Conservation (phyloP, 2,329 filamentous ascomycete species). For the Zasmidium citrigriseum region DNA sequence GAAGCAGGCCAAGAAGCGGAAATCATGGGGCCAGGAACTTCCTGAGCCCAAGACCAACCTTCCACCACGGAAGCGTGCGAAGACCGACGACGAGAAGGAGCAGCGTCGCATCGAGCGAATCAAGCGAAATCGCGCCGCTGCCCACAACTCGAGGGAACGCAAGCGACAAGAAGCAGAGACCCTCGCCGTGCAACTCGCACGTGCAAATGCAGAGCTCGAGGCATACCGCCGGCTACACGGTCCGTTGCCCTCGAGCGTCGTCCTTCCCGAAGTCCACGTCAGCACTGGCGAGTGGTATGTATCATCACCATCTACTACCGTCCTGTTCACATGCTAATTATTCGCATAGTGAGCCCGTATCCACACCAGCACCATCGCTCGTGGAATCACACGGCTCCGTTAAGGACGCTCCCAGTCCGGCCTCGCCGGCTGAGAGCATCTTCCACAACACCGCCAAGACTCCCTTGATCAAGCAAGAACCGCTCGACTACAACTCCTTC, state of each 20-base stretch:
- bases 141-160: constrained; percentile 92
- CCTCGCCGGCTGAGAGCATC: constrained; percentile 28
- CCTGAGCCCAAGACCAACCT: constrained; percentile 96
- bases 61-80: constrained; percentile 93
- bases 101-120: constrained; percentile 96
- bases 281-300: constrained; percentile 24
- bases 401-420: constrained; percentile 27
- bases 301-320: not conserved
- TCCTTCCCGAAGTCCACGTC: constrained; percentile 36
- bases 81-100: constrained; percentile 98
- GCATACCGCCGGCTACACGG: constrained; percentile 35
- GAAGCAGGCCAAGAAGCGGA: constrained; percentile 54
- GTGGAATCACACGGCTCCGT: constrained; percentile 30
- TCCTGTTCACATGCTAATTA: not conserved
- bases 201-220: constrained; percentile 33
- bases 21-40: constrained; percentile 97
- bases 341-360: constrained; percentile 6
- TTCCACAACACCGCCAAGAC: constrained; percentile 17
- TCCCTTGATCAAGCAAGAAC: constrained; percentile 34
- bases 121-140: constrained; percentile 90
- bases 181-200: constrained; percentile 56
- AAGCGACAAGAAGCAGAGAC: constrained; percentile 89
- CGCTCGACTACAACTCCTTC: constrained; percentile 25
- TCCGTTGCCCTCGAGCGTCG: constrained; percentile 32
- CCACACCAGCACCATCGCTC: constrained; percentile 27